These are phyloP conservation scores for Coemansia sp. DNA, from an alignment of 192 early-diverging fungal species.

Conservation along the genomic window DNA sequence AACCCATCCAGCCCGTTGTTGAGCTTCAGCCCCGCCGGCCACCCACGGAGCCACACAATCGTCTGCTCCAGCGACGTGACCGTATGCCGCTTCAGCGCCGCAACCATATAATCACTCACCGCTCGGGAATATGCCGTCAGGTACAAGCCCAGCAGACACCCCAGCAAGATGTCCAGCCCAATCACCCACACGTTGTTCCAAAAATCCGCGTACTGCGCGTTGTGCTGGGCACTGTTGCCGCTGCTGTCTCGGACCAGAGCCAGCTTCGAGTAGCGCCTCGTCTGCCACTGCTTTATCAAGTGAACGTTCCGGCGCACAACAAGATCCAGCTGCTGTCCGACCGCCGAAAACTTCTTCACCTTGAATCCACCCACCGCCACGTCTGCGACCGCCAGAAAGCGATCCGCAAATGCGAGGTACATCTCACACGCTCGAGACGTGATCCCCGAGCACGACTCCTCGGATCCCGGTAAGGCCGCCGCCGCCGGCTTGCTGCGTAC, in stretches of 20 bases:
- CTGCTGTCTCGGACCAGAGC: no score
- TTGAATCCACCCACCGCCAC: constrained; percentile 52
- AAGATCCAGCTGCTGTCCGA: constrained; percentile 82
- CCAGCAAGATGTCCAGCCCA: constrained; percentile 87
- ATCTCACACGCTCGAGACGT: constrained; percentile 21
- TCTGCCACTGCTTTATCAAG: constrained; percentile 79
- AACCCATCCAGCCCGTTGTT: constrained; percentile 86
- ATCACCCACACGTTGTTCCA: constrained; percentile 96
- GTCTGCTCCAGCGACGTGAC: constrained; percentile 64
- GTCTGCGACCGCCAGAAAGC: constrained; percentile 57
- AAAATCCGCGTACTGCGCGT: constrained; percentile 59
- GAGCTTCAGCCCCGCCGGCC: constrained; percentile 94
- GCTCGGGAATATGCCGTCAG: constrained; percentile 57
- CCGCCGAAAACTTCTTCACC: constrained; percentile 64
- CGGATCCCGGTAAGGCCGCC: neutral
- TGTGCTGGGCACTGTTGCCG: constrained; percentile 30
- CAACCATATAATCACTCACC: constrained; percentile 53
- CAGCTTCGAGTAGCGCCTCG: constrained; percentile 53
- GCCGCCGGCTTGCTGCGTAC: neutral
- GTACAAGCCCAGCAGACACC: constrained; percentile 67
- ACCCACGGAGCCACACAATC: constrained; percentile 84
- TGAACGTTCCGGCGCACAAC: constrained; percentile 78
- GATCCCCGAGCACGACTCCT: neutral
- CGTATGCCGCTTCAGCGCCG: constrained; percentile 55
- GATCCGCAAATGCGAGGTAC: constrained; percentile 50